Conservation (phyloP, 2,329 filamentous ascomycete genomes). For the Paecilomyces formosus region DNA sequence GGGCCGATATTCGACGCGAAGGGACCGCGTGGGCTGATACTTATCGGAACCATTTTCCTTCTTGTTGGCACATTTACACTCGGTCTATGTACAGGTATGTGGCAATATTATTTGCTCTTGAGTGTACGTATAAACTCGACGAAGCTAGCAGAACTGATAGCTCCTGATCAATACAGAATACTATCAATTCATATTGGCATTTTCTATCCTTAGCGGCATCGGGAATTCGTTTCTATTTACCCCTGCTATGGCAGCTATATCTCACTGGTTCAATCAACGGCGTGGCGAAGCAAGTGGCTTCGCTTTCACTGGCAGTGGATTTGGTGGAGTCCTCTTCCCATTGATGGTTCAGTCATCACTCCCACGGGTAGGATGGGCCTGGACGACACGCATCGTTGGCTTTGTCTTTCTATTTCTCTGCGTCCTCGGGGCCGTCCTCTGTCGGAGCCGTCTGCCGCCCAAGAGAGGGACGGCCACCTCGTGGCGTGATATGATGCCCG, state of each 20-base stretch:
- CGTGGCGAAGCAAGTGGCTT: conserved; percentile 27
- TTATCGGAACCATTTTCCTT: conserved; percentile 11
- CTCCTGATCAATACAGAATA: conserved; percentile 16
- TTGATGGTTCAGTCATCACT: conserved; percentile 22
- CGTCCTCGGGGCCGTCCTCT: conserved; percentile 12
- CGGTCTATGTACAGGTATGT: conserved; percentile 14
- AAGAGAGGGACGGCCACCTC: conserved; percentile 5
- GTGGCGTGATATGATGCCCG: conserved; percentile 12
- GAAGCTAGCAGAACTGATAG: neutral
- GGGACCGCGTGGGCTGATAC: conserved; percentile 16
- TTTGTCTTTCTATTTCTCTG: conserved; percentile 28
- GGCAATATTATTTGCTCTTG: neutral
- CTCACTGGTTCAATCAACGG: conserved; percentile 28
- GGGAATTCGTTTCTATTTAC: conserved; percentile 32
- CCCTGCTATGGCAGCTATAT: conserved; percentile 20
- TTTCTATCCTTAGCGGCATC: conserved; percentile 31
- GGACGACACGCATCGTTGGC: conserved; percentile 31
- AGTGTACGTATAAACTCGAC: too few species aligned
- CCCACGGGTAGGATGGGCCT: conserved; percentile 23
- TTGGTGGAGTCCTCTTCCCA: conserved; percentile 26
- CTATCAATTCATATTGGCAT: conserved; percentile 37
- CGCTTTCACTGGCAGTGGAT: conserved; percentile 23
- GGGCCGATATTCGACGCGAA: conserved; percentile 24
- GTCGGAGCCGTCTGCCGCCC: conserved; percentile 7
- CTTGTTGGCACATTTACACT: conserved; percentile 12